Conservation (phyloP, 352 stramenopile genomes). For the Pythium dissimile region DNA sequence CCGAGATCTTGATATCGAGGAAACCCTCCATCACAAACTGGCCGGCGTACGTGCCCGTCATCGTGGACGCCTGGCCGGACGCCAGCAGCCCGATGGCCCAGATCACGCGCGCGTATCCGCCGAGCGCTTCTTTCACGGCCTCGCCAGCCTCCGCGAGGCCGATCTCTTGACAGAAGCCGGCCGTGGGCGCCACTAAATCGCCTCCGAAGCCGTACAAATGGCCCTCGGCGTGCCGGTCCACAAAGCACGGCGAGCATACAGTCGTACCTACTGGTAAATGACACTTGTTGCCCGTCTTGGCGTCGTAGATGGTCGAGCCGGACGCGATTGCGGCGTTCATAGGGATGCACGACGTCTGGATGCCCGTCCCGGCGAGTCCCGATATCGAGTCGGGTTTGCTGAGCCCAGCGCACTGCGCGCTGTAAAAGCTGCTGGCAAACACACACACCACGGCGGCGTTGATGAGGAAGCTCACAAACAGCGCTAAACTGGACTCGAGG, state of each 20-base stretch:
- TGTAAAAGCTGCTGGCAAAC: conserved; percentile 90
- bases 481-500: conserved; percentile 78
- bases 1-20: conserved; percentile 73
- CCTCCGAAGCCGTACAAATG: conserved; percentile 9
- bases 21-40: conserved; percentile 96
- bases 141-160: conserved; percentile 65
- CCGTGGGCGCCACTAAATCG: conserved; percentile 18
- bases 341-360: conserved; percentile 68
- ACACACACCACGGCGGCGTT: conserved; percentile 88
- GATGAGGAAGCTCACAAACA: conserved; percentile 89
- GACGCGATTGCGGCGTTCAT: conserved; percentile 44
- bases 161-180: conserved; percentile 79
- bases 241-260: conserved; percentile 45
- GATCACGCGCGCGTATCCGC: conserved; percentile 57
- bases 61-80: conserved; percentile 87
- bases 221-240: conserved; percentile 31
- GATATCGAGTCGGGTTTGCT: conserved; percentile 52
- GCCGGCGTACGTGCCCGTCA: conserved; percentile 92
- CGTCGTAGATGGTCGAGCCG: conserved; percentile 57
- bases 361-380: conserved; percentile 39
- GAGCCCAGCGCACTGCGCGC: conserved; percentile 40
- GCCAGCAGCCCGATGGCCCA: conserved; percentile 91
- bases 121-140: conserved; percentile 60
- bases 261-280: conserved; percentile 19
- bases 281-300: conserved; percentile 48